A percentile compares a stretch with the other conserved stretches of the same genome.
Evolutionary conservation across 2,329 filamentous ascomycete genomes (phyloP).

Genomic region (Tolypocladium tropicale): DNA sequence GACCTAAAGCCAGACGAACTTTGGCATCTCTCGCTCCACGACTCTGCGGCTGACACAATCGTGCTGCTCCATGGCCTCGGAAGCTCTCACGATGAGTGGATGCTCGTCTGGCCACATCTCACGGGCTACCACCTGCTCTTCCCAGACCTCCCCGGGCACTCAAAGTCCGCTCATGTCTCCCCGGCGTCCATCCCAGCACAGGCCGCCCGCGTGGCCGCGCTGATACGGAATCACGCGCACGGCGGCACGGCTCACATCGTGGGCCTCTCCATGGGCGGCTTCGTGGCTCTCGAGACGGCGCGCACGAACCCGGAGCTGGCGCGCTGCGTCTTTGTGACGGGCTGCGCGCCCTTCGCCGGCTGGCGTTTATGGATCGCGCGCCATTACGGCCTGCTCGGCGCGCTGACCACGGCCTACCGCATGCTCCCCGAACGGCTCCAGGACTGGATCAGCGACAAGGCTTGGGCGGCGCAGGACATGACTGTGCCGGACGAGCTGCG

Average conservation of each 20-base stretch:
- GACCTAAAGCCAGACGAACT: conserved; percentile 8
- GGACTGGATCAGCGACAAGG: conserved; percentile 8
- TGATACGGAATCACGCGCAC: conserved; percentile 25
- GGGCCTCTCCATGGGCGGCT: conserved; percentile 30
- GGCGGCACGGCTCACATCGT: conserved; percentile 26
- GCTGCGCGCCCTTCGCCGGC: conserved; percentile 18
- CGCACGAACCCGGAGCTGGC: conserved; percentile 26
- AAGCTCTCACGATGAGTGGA: conserved; percentile 22
- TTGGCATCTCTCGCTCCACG: conserved; percentile 16
- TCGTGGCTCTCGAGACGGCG: conserved; percentile 16
- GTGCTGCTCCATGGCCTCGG: conserved; percentile 21
- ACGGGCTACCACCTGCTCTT: conserved; percentile 27
- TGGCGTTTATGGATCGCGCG: conserved; percentile 13
- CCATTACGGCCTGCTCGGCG: conserved; percentile 7
- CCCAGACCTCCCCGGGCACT: conserved; percentile 28
- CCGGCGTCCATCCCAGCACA: conserved; percentile 19
- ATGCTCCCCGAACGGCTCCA: conserved; percentile 12
- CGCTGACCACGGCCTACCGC: conserved; percentile 12
- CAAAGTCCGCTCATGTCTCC: conserved; percentile 19
- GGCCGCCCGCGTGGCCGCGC: conserved; percentile 20
- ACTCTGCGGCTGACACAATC: conserved; percentile 17
- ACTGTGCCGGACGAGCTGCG: background rate
- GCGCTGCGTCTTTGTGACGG: conserved; percentile 22
- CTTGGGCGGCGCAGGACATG: background rate
- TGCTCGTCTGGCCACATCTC: conserved; percentile 22